Evolutionary conservation across 495 filamentous ascomycete species (phyloP).

Genomic region (Penicillium antarcticum): DNA sequence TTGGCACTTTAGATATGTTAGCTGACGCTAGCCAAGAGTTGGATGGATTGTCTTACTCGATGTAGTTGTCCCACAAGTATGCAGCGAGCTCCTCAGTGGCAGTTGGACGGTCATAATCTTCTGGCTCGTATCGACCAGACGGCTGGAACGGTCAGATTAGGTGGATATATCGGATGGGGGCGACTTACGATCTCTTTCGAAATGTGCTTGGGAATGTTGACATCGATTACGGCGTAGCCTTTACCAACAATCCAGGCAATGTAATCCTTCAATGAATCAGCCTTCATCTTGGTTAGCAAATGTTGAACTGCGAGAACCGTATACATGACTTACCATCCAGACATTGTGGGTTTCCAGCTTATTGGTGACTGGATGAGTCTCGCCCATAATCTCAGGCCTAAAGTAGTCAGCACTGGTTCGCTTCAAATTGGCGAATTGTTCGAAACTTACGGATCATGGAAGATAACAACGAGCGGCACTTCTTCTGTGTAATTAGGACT

Average conservation of each 20-base stretch:
- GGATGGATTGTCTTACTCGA: slow-evolving; percentile 53
- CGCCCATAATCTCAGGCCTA: slow-evolving; percentile 69
- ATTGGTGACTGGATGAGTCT: slow-evolving; percentile 64
- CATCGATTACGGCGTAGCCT: slow-evolving; percentile 78
- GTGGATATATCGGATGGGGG: background rate
- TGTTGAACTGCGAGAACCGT: slow-evolving; percentile 1
- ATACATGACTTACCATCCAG: slow-evolving; percentile 67
- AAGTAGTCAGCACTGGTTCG: background rate
- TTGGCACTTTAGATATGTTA: slow-evolving; percentile 44
- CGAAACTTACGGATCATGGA: slow-evolving; percentile 72
- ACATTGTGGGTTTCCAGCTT: slow-evolving; percentile 76
- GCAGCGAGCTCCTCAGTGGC: slow-evolving; percentile 72
- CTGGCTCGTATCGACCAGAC: slow-evolving; percentile 37
- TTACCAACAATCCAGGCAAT: slow-evolving; percentile 74
- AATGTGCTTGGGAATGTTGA: slow-evolving; percentile 78
- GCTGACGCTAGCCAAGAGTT: background rate
- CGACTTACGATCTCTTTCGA: slow-evolving; percentile 36
- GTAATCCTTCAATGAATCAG: slow-evolving; percentile 74
- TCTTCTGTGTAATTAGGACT: slow-evolving; percentile 53
- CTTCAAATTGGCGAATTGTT: background rate
- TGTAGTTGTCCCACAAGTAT: slow-evolving; percentile 97
- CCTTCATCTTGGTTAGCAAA: slow-evolving; percentile 53
- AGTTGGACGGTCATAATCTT: slow-evolving; percentile 38
- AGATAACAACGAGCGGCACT: slow-evolving; percentile 66
- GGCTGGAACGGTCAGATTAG: slow-evolving; percentile 28